Percentiles rank a stretch among this genome's conserved stretches.
Evolutionary conservation across 306 rosid species (phyloP).

Genomic region (Albizia julibrissin): DNA sequence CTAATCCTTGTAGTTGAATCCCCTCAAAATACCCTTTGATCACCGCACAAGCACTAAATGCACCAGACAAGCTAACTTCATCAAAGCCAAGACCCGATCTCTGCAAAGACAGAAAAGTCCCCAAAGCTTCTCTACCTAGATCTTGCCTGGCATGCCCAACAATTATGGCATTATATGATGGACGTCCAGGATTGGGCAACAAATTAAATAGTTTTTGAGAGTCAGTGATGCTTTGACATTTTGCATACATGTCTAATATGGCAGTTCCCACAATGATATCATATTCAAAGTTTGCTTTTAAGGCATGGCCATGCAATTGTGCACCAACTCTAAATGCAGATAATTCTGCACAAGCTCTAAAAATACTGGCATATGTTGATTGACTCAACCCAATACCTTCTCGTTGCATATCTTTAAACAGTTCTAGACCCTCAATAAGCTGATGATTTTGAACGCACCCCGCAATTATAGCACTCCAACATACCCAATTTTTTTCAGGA

Average conservation of each 20-base stretch:
- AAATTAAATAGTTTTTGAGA: constrained; percentile 62
- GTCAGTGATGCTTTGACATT: constrained; percentile 63
- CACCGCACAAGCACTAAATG: not conserved
- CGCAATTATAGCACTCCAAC: constrained; percentile 86
- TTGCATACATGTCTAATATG: constrained; percentile 87
- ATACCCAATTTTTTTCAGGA: constrained; percentile 67
- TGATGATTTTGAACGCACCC: constrained; percentile 72
- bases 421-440: constrained; percentile 52
- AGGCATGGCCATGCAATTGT: constrained; percentile 76
- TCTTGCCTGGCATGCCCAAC: not conserved
- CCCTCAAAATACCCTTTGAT: not conserved
- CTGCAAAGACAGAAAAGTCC: not conserved
- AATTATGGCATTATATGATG: constrained; percentile 41
- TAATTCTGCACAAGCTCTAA: constrained; percentile 84
- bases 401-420: constrained; percentile 70
- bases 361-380: constrained; percentile 78
- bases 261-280: constrained; percentile 85
- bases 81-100: not conserved
- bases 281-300: constrained; percentile 59
- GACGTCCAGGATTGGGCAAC: constrained; percentile 58
- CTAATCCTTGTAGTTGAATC: not conserved
- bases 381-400: constrained; percentile 74
- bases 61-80: not conserved
- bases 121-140: not conserved
- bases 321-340: constrained; percentile 59